A percentile compares a stretch with the other conserved stretches of the same genome.
Conservation (phyloP, 116 monocot genomes). For the Phalaenopsis hybrid region DNA sequence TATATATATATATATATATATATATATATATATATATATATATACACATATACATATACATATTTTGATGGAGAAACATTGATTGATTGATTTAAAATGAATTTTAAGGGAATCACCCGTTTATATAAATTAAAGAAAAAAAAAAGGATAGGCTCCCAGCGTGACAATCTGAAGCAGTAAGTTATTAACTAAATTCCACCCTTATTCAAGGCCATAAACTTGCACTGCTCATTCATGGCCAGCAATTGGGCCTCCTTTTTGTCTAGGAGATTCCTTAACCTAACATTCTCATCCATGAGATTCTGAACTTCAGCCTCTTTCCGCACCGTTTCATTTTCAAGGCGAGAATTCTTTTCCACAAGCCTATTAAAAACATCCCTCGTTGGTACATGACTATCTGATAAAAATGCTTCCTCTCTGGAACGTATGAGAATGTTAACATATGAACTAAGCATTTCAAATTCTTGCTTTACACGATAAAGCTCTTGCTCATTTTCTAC, state of each 20-base stretch:
- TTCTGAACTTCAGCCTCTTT: slow-evolving; percentile 83
- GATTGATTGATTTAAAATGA: not conserved
- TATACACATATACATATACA: no score
- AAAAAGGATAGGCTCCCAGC: slow-evolving; percentile 3
- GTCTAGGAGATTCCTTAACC: slow-evolving; percentile 53
- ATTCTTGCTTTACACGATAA: slow-evolving; percentile 80
- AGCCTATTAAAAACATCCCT: slow-evolving; percentile 79
- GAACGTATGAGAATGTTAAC: slow-evolving; percentile 73
- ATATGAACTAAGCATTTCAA: slow-evolving; percentile 73
- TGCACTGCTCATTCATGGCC: slow-evolving; percentile 92
- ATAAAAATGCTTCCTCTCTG: slow-evolving; percentile 66
- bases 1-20: no score
- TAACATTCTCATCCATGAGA: slow-evolving; percentile 78
- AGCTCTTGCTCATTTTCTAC: slow-evolving; percentile 91
- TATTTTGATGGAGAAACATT: not conserved
- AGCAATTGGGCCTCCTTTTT: slow-evolving; percentile 76
- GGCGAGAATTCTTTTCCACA: slow-evolving; percentile 51
- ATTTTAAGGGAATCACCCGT: not conserved
- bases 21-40: no score
- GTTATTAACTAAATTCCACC: slow-evolving; percentile 18
- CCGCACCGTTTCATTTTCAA: slow-evolving; percentile 64
- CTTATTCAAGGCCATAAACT: slow-evolving; percentile 79
- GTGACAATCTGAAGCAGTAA: slow-evolving; percentile 1
- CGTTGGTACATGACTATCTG: slow-evolving; percentile 67
- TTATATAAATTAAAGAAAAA: not conserved